Percentiles rank a stretch among this genome's conserved stretches.
phyloP scores from a whole-genome alignment of 495 filamentous ascomycete genomes.

The Daldinia childiae region DNA sequence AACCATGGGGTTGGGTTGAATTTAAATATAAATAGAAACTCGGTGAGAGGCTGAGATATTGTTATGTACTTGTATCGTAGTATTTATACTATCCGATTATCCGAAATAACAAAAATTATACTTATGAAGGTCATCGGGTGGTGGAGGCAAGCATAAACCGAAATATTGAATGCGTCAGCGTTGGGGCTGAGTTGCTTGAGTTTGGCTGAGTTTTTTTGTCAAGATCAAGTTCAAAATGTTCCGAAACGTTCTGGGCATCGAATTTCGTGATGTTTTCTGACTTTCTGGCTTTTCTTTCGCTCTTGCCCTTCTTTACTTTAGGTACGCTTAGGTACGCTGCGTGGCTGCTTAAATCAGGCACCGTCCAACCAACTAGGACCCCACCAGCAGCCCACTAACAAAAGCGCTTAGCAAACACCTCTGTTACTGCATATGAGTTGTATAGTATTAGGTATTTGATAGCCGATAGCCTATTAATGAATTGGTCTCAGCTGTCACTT shows the following conservation, averaged over 20 bases:
- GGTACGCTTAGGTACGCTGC: too few species aligned
- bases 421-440: conserved; percentile 8
- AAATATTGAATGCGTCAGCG: conserved; percentile 29
- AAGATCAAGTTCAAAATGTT: not conserved
- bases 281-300: not conserved
- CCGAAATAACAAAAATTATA: conserved; percentile 1
- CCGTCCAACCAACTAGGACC: conserved; percentile 5
- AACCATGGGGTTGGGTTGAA: conserved; percentile 17
- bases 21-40: conserved; percentile 32
- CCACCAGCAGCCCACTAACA: conserved; percentile 20
- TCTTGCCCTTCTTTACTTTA: not conserved
- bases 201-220: conserved; percentile 6
- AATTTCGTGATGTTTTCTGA: conserved; percentile 1
- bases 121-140: not conserved
- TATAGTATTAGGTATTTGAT: not conserved
- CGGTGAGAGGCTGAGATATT: conserved; percentile 19
- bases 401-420: conserved; percentile 31
- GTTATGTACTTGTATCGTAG: not conserved
- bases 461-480: not conserved
- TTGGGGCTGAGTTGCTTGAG: conserved; percentile 27
- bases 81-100: conserved; percentile 13
- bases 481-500: not conserved
- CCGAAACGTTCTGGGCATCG: conserved; percentile 1
- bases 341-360: conserved; percentile 19
- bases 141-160: conserved; percentile 7